A percentile compares a stretch with the other conserved stretches of the same genome.
Conservation (phyloP, 176 grass and related monocot genomes). For the Phoenix dactylifera region DNA sequence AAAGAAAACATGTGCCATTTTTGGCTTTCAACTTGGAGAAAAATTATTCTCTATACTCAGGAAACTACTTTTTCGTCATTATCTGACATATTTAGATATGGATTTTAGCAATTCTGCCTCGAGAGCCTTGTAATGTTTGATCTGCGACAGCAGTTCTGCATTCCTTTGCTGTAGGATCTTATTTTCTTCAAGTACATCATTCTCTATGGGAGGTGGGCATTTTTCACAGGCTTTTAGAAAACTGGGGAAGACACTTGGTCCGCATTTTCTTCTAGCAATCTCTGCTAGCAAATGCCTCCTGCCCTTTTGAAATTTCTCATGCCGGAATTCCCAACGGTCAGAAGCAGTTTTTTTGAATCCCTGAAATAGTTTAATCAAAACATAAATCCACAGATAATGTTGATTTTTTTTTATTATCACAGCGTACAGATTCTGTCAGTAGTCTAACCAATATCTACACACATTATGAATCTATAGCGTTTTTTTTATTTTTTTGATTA, state of each 20-base stretch:
- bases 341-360: constrained; percentile 1
- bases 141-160: neutral
- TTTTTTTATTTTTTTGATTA: too few relatives aligned
- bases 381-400: too few relatives aligned
- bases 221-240: neutral
- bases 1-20: too few relatives aligned
- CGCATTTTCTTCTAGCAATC: neutral
- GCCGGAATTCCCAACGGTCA: neutral
- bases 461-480: too few relatives aligned
- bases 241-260: neutral
- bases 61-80: too few relatives aligned
- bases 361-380: neutral
- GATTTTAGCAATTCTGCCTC: neutral
- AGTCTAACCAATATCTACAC: too few relatives aligned
- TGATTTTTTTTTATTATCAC: too few relatives aligned
- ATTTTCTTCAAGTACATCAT: constrained; percentile 1
- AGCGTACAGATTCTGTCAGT: too few relatives aligned
- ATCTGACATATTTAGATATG: too few relatives aligned
- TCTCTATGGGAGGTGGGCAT: neutral
- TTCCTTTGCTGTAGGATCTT: neutral
- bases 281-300: neutral
- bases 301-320: neutral
- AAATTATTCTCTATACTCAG: too few relatives aligned
- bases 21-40: too few relatives aligned
- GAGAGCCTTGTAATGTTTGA: neutral